Conservation (phyloP, 1,284 basidiomycete species). For the Volvariella volvacea region DNA sequence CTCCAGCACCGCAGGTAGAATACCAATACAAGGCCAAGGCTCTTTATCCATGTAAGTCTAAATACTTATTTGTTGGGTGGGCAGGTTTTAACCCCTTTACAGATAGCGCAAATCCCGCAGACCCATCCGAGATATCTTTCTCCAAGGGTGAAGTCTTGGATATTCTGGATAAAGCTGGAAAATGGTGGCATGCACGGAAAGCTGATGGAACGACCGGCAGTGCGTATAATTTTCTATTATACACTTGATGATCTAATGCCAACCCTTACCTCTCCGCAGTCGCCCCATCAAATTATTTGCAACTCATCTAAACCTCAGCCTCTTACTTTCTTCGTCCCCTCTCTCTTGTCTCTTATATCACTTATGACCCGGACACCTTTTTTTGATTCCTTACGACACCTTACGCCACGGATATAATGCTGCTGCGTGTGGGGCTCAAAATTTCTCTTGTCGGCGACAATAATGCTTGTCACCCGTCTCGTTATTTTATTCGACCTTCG, state of each 20-base stretch:
- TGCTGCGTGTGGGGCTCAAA: neutral
- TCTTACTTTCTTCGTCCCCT: conserved; percentile 8
- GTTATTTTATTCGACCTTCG: too few species aligned
- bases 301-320: conserved; percentile 42
- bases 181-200: conserved; percentile 95
- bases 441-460: neutral
- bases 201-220: conserved; percentile 78
- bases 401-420: conserved; percentile 11
- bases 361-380: conserved; percentile 9
- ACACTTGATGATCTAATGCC: conserved; percentile 12
- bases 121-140: conserved; percentile 96
- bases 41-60: conserved; percentile 75
- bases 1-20: conserved; percentile 26
- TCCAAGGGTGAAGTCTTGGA: conserved; percentile 91
- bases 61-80: conserved; percentile 10
- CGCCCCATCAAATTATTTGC: conserved; percentile 78
- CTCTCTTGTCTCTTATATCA: conserved; percentile 7
- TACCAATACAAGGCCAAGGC: conserved; percentile 78
- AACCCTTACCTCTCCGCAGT: conserved; percentile 35
- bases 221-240: conserved; percentile 31
- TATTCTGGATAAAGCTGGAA: conserved; percentile 89
- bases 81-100: conserved; percentile 15
- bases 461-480: neutral
- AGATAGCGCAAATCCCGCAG: conserved; percentile 90
- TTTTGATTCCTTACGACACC: conserved; percentile 16